phyloP scores from a whole-genome alignment of 129 eudicot genomes.

The Arctium minus region DNA sequence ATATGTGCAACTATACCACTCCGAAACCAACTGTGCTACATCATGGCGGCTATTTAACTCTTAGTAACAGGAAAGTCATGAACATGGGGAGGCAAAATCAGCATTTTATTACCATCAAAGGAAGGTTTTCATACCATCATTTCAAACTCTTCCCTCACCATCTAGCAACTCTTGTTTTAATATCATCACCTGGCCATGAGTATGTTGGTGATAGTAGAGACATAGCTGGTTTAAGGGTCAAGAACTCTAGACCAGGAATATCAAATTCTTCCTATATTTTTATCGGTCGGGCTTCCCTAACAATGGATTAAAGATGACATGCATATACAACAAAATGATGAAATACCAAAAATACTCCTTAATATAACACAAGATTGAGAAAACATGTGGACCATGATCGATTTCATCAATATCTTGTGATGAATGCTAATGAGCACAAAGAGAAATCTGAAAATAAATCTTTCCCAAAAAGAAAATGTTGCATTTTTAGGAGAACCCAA shows the following conservation, averaged over 20 bases:
- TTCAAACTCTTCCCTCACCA: neutral
- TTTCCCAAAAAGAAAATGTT: neutral
- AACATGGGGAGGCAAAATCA: neutral
- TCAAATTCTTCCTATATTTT: neutral
- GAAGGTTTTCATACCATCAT: too few species aligned
- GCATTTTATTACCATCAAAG: neutral
- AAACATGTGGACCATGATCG: neutral
- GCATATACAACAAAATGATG: neutral
- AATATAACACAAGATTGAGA: neutral
- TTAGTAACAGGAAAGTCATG: neutral
- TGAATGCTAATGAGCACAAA: neutral
- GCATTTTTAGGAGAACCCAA: neutral
- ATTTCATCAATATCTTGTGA: neutral
- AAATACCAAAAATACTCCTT: neutral
- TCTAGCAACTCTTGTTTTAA: too few species aligned
- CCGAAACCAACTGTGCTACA: neutral
- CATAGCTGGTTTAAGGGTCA: neutral
- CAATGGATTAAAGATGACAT: neutral
- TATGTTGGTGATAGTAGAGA: neutral
- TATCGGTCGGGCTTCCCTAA: neutral
- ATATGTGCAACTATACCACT: neutral
- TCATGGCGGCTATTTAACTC: neutral
- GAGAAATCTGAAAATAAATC: neutral
- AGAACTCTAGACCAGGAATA: neutral
- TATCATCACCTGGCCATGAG: neutral